phyloP scores from a whole-genome alignment of 129 eudicot species.

The Ambrosia artemisiifolia region DNA sequence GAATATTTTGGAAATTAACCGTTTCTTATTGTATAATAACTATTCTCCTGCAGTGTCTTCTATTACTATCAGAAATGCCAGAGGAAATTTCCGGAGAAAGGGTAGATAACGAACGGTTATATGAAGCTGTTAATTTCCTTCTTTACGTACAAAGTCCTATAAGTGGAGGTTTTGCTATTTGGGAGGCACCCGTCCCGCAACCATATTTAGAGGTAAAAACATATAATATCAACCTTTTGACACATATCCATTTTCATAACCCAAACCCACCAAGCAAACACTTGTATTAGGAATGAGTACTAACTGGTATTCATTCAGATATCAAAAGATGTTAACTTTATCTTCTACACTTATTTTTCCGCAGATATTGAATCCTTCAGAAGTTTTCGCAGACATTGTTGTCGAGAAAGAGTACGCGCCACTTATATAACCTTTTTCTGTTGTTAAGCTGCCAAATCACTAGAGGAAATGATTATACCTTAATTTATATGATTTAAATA shows the following conservation, averaged over 20 bases:
- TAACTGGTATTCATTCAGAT: not conserved
- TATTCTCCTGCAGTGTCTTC: constrained; percentile 36
- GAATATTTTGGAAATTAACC: not conserved
- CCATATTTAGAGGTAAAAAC: constrained; percentile 35
- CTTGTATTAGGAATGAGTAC: not conserved
- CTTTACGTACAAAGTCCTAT: constrained; percentile 36
- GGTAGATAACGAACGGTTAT: constrained; percentile 26
- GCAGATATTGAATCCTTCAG: constrained; percentile 52
- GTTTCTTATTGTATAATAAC: not conserved
- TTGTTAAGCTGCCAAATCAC: not conserved
- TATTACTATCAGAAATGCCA: constrained; percentile 43
- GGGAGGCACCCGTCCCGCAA: constrained; percentile 47
- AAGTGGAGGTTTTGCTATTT: constrained; percentile 47
- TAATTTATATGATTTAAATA: constrained; percentile 6
- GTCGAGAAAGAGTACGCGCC: constrained; percentile 49
- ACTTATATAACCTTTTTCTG: not conserved
- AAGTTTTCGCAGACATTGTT: constrained; percentile 42
- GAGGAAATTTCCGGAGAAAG: constrained; percentile 37
- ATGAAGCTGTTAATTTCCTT: constrained; percentile 41
- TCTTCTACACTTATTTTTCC: not conserved
- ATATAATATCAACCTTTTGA: not conserved
- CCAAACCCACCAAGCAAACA: too few species aligned
- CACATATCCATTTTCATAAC: not conserved
- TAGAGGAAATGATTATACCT: not conserved
- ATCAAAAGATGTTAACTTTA: not conserved